Evolutionary conservation across 148 eudicot species (phyloP), one percentile per base, ranked within the genome.

Genomic region (Camellia granthamiana): DNA sequence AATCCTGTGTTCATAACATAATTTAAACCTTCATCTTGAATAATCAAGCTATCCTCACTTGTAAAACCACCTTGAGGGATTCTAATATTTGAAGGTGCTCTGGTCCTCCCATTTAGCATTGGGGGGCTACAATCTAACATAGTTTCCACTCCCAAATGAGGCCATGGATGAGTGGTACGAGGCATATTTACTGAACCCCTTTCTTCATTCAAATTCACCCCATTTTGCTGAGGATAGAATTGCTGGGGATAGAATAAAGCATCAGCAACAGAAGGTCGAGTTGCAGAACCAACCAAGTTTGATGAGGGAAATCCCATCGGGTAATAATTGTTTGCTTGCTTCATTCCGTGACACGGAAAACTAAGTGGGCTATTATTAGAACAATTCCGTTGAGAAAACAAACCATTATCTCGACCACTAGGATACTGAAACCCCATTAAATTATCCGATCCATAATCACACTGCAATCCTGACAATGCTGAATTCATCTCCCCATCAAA

Each of bases 11-110:
- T 79, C 51, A 41, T 77, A 15, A 79, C 80, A 75, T 68, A 75
- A 77, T 74, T 82, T 47, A 78, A 18, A 81, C 72, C 73, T 52
- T 86, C 84, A 58, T 77, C 86, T 52, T 81, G 82, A 51, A 85
- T 68, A 69, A 82, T 86, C 67, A 88, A 72, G 76, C 84, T 82
- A 10, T 82, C 87, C 7, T 86, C 88, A 66, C 75, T 67, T 1
- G 52, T 38, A 18, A 79, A 79, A 70, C 77, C 64, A 15, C 47
- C 16, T 68, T 69, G 82, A 66, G 86, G 54, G 63, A 81, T 23
- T 79, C 83, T 79, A 5, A 69, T 58, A 65, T 56, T 71, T 41
- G 74, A 58, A 68, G 79, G 77, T 12, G 19, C 69, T 63, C 62
- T 81, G 59, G 23, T 66, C 77, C 81, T 70, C 18, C 83, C 83